Evolutionary conservation across 1,284 basidiomycete genomes (phyloP).

Genomic region (Papiliotrema terrestris): DNA sequence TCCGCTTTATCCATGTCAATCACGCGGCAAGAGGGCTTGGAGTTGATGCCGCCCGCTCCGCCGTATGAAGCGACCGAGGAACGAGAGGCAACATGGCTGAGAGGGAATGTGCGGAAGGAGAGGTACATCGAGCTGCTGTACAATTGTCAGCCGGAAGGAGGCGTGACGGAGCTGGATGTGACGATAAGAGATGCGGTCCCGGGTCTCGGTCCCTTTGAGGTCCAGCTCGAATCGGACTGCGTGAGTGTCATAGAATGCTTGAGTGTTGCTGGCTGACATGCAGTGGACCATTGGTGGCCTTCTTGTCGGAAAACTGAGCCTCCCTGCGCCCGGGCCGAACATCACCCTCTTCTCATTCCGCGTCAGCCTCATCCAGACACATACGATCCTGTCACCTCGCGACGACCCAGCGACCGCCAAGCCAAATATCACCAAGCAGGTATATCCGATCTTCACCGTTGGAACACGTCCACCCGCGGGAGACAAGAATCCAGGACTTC

Average conservation of each 20-base stretch:
- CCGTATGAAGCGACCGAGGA: neutral
- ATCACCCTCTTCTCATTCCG: slow-evolving; percentile 35
- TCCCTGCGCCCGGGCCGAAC: slow-evolving; percentile 18
- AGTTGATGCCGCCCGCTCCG: neutral
- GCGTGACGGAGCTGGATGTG: slow-evolving; percentile 19
- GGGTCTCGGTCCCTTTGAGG: slow-evolving; percentile 27
- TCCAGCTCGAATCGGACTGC: slow-evolving; percentile 25
- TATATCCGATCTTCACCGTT: neutral
- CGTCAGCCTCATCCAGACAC: slow-evolving; percentile 30
- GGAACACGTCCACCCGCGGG: neutral
- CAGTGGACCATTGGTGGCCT: slow-evolving; percentile 37
- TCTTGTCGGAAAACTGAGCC: slow-evolving; percentile 18
- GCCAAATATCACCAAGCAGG: slow-evolving; percentile 10
- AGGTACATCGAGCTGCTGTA: slow-evolving; percentile 17
- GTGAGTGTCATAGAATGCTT: slow-evolving; percentile 14
- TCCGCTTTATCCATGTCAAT: slow-evolving; percentile 5
- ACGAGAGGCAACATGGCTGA: slow-evolving; percentile 9
- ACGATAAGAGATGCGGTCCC: slow-evolving; percentile 16
- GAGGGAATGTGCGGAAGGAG: slow-evolving; percentile 6
- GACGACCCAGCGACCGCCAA: slow-evolving; percentile 14
- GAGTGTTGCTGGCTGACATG: neutral
- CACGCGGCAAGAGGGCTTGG: neutral
- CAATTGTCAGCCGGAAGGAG: slow-evolving; percentile 24
- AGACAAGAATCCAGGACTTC: neutral
- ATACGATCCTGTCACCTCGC: slow-evolving; percentile 28